Base-by-base conservation (phyloP, 2,329 filamentous ascomycete genomes). In the Penicillium sp. region DNA sequence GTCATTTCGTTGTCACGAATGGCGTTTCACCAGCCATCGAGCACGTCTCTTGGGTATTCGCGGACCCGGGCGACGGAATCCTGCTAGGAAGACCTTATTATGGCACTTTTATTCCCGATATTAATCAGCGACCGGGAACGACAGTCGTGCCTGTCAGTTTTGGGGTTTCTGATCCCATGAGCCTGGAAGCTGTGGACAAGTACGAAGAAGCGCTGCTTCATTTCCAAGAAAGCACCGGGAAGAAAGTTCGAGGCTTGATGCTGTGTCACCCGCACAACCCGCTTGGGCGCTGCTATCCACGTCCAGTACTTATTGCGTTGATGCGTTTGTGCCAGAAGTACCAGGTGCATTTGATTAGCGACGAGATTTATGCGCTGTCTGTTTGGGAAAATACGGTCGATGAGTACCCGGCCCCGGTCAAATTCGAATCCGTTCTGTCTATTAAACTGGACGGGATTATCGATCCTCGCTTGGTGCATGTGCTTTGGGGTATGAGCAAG, bases 291-390 rank as follows among this genome's bases (percentile, higher is more conserved):
- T 82, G 79, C 66, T 82, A 82, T 60, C 57, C 79, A 4, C 73
- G 72, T 3, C 64, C 69, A 3, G 71, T 73, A 4, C 60, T 84
- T 9, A 58, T 77, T 0, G 71, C 69, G 7, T 68, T 83, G 23
- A 77, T 85, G 75, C 63, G 66, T 3, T 63, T 85, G 31, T 85
- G 83, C 62, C 71, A 81, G 52, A 75, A 76, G 54, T 70, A 85
- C 60, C 60, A 73, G 3, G 69, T 86, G 4, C 83, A 86, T 62
- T 70, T 86, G 37, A 77, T 86, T 67, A 80, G 78, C 62, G 84
- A 87, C 65, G 84, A 87, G 64, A 81, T 87, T 39, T 86, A 86
- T 63, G 84, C 82, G 2, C 65, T 83, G 4, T 85, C 83, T 0
- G 71, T 80, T 1, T 86, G 78, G 67, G 58, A 75, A 7, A 83